Evolutionary conservation across 257 asterid species (phyloP), one percentile per base, ranked within the genome.

Genomic region (Solanum dulcamara): DNA sequence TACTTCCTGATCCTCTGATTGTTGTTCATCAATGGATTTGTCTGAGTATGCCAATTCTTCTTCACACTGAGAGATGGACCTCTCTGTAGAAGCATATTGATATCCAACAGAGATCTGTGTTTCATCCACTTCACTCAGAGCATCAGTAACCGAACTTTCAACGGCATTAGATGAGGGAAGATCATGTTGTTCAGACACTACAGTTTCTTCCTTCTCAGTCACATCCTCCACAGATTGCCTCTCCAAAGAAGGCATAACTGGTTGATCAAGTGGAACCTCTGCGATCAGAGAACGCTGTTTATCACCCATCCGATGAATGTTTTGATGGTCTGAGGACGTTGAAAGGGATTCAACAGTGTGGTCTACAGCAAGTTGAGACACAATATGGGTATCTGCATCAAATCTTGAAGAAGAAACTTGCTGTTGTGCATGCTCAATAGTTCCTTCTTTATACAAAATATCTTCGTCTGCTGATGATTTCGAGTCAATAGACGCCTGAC

Each of bases 41-140:
- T 86, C 90, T 51, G 87, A 81, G 84, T 51, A 85, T 83, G 80
- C 86, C 75, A 85, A 66, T 51, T 89, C 93, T 80, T 93, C 92
- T 68, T 84, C 89, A 83, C 84, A 89, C 85, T 83, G 89, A 85
- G 92, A 85, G 20, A 68, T 17, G 24, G 86, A 32, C 46, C 74
- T 89, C 86, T 84, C 94, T 70, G 85, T 91, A 70, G 90, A 85
- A 84, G 91, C 84, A 86, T 35, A 40, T 50, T 81, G 85, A 85
- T 67, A 28, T 44, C 84, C 85, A 12, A 88, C 74, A 44, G 91
- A 84, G 80, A 86, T 86, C 24, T 81, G 88, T 83, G 87, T 87
- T 66, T 89, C 91, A 40, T 84, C 86, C 44, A 89, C 75, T 88
- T 88, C 91, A 48, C 67, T 83, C 70, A 55, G 74, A 30, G 66